phyloP scores from a whole-genome alignment of 2,329 filamentous ascomycete genomes.

The Hypoxylon sp. region DNA sequence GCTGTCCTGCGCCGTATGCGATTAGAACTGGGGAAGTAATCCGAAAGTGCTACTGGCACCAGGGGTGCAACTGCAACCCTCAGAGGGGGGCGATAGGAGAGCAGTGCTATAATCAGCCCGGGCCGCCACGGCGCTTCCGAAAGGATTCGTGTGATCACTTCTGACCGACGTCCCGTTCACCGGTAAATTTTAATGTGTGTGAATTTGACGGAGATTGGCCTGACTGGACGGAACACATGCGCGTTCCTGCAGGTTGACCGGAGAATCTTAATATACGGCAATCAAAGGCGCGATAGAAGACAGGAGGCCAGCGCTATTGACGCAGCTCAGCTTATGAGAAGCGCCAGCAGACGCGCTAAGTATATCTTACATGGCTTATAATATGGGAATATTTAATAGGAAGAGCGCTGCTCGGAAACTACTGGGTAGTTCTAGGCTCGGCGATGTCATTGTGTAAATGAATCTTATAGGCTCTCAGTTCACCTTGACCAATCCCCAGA shows the following conservation, averaged over 20 bases:
- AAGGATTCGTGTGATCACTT: conserved; percentile 35
- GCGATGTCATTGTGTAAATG: too few relatives aligned
- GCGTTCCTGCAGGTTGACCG: conserved; percentile 37
- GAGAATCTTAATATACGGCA: conserved; percentile 31
- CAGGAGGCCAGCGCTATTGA: conserved; percentile 24
- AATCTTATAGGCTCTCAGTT: too few relatives aligned
- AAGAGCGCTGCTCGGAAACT: too few relatives aligned
- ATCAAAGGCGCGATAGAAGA: conserved; percentile 31
- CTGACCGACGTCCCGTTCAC: conserved; percentile 35
- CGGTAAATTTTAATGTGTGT: conserved; percentile 31
- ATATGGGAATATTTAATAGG: too few relatives aligned
- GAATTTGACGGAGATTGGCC: conserved; percentile 33
- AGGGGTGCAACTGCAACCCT: conserved; percentile 27
- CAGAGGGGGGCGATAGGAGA: conserved; percentile 16
- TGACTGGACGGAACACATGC: conserved; percentile 25
- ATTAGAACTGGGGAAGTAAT: conserved; percentile 10
- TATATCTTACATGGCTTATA: conserved; percentile 2
- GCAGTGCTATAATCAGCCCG: conserved; percentile 26
- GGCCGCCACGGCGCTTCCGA: conserved; percentile 38
- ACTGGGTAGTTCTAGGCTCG: too few relatives aligned
- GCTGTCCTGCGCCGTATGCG: conserved; percentile 26
- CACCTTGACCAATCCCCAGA: too few relatives aligned
- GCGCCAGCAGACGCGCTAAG: conserved; percentile 13
- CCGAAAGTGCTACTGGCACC: conserved; percentile 17
- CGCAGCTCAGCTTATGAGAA: conserved; percentile 34